Conservation (phyloP, 805 yeast genomes). For the Starmerella vaccinii region DNA sequence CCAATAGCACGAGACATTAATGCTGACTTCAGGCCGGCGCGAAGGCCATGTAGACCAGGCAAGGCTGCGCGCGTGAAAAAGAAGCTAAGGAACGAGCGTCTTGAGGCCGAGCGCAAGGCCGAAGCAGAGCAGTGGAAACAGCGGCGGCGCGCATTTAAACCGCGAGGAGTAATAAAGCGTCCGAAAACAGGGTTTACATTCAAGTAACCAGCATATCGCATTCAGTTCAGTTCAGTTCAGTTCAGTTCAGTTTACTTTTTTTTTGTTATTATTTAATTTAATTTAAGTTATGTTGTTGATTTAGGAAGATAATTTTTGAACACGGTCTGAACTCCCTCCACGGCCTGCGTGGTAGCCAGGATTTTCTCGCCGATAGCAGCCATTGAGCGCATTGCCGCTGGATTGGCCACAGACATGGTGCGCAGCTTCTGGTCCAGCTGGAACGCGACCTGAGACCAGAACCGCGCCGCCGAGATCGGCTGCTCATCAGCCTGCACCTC, state of each 20-base stretch:
- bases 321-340: slow-evolving; percentile 12
- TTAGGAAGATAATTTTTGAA: slow-evolving; percentile 15
- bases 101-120: slow-evolving; percentile 11
- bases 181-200: neutral
- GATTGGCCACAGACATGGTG: slow-evolving; percentile 24
- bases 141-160: neutral
- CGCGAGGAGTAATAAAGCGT: neutral
- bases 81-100: neutral
- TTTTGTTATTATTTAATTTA: neutral
- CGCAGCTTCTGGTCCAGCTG: slow-evolving; percentile 30
- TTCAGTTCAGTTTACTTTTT: no score
- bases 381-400: slow-evolving; percentile 15
- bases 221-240: no score
- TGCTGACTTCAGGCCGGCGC: slow-evolving; percentile 10
- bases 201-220: neutral
- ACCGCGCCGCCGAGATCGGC: slow-evolving; percentile 3
- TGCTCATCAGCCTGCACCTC: neutral
- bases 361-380: slow-evolving; percentile 13
- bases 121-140: slow-evolving; percentile 3
- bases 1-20: slow-evolving; percentile 23
- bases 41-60: slow-evolving; percentile 24
- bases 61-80: slow-evolving; percentile 18
- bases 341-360: slow-evolving; percentile 12
- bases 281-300: neutral
- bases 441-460: slow-evolving; percentile 32